Evolutionary conservation across 352 stramenopile species (phyloP).

Genomic region (Globisporangium heterothallicum): DNA sequence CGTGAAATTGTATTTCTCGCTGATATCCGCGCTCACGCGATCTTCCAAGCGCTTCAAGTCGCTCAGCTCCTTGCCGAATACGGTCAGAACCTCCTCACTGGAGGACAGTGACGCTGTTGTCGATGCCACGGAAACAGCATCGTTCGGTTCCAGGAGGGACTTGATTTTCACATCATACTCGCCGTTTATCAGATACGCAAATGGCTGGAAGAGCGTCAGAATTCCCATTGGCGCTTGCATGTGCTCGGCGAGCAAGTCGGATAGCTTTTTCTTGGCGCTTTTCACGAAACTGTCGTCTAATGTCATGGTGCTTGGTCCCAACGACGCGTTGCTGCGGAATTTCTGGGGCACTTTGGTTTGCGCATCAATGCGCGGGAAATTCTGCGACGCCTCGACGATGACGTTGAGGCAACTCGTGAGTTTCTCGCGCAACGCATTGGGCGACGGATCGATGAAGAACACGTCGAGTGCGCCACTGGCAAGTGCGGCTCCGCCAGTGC

Average conservation of each 20-base stretch:
- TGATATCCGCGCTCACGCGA: slow-evolving; percentile 36
- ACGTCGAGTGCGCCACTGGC: slow-evolving; percentile 21
- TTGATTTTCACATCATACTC: slow-evolving; percentile 65
- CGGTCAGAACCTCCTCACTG: slow-evolving; percentile 39
- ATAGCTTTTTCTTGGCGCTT: slow-evolving; percentile 54
- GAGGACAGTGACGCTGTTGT: slow-evolving; percentile 8
- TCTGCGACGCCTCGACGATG: slow-evolving; percentile 78
- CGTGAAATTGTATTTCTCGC: slow-evolving; percentile 87
- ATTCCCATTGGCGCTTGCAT: slow-evolving; percentile 63
- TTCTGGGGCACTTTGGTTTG: slow-evolving; percentile 68
- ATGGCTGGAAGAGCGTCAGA: slow-evolving; percentile 68
- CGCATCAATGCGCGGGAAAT: slow-evolving; percentile 86
- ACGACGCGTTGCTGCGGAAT: slow-evolving; percentile 46
- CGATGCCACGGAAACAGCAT: slow-evolving; percentile 2
- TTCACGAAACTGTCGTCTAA: slow-evolving; percentile 77
- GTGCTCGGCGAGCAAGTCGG: slow-evolving; percentile 53
- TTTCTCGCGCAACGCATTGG: slow-evolving; percentile 50
- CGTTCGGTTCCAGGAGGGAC: slow-evolving; percentile 31
- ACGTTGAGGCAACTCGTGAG: slow-evolving; percentile 54
- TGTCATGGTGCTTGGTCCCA: slow-evolving; percentile 82
- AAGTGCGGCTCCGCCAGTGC: slow-evolving; percentile 13
- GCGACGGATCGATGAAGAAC: slow-evolving; percentile 62
- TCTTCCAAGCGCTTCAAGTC: slow-evolving; percentile 46
- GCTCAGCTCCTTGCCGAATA: slow-evolving; percentile 47
- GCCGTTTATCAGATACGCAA: slow-evolving; percentile 75